Base-by-base conservation (phyloP, 305 asterid genomes). In the Plantago coronopus region DNA sequence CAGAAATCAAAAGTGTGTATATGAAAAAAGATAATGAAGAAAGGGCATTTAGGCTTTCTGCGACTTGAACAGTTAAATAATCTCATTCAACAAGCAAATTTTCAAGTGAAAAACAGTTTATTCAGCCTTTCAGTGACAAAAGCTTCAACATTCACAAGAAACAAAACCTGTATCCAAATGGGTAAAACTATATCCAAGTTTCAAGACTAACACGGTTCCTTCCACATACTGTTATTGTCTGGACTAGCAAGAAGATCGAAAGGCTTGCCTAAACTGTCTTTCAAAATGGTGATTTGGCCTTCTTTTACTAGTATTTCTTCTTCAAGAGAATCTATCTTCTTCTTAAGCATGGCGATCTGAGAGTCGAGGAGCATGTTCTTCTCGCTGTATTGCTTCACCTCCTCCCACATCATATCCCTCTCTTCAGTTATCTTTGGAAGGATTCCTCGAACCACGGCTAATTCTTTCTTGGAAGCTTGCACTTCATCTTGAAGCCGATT, bases 291-390 rank as follows among this genome's bases (percentile, higher is more conserved):
- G 77, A 94, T 94, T 63, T 94, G 96, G 59, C 99, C 99, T 78
- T 94, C 99, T 67, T 94, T 94, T 55, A 90, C 12, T 8, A 94
- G 89, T 71, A 88, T 72, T 43, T 90, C 99, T 72, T 94, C 99
- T 4, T 94, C 96, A 1, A 94, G 94, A 44, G 74, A 63, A 72
- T 90, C 97, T 18, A 88, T 75, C 77, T 90, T 94, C 85, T 84
- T 94, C 62, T 77, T 94, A 83, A 94, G 61, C 23, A 68, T 57
- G 47, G 71, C 79, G 66, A 78, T 64, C 81, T 94, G 95, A 10
- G 84, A 65, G 63, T 69, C 87, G 77, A 87, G 19, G 61, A 90
- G 51, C 99, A 87, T 94, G 72, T 82, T 82, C 71, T 77, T 75
- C 85, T 94, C 99, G 2, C 81, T 77, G 15, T 74, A 78, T 69